Conservation (phyloP, 2,329 filamentous ascomycete genomes). For the Aureobasidium namibiae region DNA sequence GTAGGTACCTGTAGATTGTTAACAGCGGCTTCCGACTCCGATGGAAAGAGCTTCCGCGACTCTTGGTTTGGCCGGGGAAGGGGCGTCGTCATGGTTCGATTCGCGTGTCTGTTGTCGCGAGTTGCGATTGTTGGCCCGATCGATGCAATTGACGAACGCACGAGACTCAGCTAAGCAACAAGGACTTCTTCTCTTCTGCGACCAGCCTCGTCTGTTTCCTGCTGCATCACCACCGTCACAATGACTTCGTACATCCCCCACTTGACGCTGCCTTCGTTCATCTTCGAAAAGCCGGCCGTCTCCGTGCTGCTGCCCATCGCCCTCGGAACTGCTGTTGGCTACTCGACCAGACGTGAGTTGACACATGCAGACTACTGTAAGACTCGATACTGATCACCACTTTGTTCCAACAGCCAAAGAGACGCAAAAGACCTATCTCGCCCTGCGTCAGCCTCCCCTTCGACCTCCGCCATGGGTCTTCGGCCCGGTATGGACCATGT, state of each 20-base stretch:
- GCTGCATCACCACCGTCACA: background rate
- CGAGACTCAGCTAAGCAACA: background rate
- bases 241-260: constrained; percentile 80
- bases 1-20: no score
- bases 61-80: background rate
- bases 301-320: constrained; percentile 69
- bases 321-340: constrained; percentile 66
- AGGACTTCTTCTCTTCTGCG: background rate
- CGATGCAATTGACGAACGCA: background rate
- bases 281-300: constrained; percentile 64
- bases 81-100: background rate
- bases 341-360: constrained; percentile 51
- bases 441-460: constrained; percentile 55
- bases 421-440: constrained; percentile 54
- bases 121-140: background rate
- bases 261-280: constrained; percentile 60
- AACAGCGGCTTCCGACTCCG: background rate
- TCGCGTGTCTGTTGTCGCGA: background rate
- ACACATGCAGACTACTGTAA: constrained; percentile 21
- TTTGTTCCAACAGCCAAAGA: constrained; percentile 38
- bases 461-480: constrained; percentile 51
- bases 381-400: background rate
- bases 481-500: constrained; percentile 49
- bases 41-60: background rate
- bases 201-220: background rate